Percentiles rank a stretch among this genome's conserved stretches.
Evolutionary conservation across 225 moss, liverwort and hornwort species (phyloP).

Genomic region (Anthoceros angustus): DNA sequence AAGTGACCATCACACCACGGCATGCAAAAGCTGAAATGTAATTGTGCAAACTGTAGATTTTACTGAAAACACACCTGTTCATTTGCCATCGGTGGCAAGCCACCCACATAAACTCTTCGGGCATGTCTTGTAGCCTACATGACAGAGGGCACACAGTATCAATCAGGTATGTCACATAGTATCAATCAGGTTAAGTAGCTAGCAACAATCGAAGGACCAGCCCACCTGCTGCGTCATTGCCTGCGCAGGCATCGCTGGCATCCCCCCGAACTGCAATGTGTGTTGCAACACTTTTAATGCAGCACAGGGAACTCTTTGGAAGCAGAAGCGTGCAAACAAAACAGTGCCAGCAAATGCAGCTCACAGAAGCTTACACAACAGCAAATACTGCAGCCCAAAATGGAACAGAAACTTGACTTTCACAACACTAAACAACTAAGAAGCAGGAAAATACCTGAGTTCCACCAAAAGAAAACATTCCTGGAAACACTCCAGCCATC

Average conservation of each 20-base stretch:
- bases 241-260: constrained; percentile 44
- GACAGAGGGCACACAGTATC: background rate
- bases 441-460: constrained; percentile 46
- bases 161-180: background rate
- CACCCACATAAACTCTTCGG: constrained; percentile 41
- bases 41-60: background rate
- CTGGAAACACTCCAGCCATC: constrained; percentile 82
- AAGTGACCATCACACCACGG: constrained; percentile 5
- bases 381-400: too few species aligned
- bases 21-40: background rate
- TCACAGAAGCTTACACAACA: too few species aligned
- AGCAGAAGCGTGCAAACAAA: too few species aligned
- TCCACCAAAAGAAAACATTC: constrained; percentile 95
- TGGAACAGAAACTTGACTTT: background rate
- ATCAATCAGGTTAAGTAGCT: background rate
- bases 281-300: too few species aligned
- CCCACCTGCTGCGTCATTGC: constrained; percentile 46
- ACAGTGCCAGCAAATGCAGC: too few species aligned
- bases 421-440: background rate
- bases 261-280: constrained; percentile 28
- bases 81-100: constrained; percentile 45
- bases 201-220: background rate
- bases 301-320: too few species aligned
- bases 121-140: constrained; percentile 42
- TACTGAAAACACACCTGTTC: constrained; percentile 22